Base-by-base conservation (phyloP, 177 flowering plant species). In the Vitis hybrid region DNA sequence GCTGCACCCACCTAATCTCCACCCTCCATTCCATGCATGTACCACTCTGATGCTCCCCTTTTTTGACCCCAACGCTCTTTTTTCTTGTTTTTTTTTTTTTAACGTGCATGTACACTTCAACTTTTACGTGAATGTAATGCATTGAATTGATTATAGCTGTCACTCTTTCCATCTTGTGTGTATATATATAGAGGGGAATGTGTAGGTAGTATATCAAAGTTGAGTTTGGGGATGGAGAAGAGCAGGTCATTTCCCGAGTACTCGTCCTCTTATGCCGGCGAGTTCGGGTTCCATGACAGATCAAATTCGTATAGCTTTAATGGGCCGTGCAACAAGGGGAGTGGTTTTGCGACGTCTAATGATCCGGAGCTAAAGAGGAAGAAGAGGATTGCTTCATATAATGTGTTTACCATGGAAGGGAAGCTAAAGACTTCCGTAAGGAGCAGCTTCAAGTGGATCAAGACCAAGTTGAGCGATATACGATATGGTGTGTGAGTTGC, bases 371-470 rank as follows among this genome's bases (percentile, higher is more conserved):
- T 82, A 2, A 86, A 85, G 76, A 83, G 92, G 87, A 90, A 84
- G 87, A 90, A 78, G 75, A 72, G 94, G 64, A 82, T 88, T 8
- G 90, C 92, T 0, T 76, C 89, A 0, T 90, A 88, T 64, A 88
- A 90, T 57, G 89, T 83, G 48, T 80, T 84, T 48, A 72, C 86
- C 7, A 58, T 60, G 75, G 92, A 90, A 78, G 86, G 84, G 4
- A 90, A 87, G 81, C 69, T 90, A 2, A 88, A 88, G 67, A 78
- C 89, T 0, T 77, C 83, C 3, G 80, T 90, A 2, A 80, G 84
- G 52, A 85, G 60, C 80, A 87, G 90, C 83, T 83, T 88, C 84
- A 90, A 87, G 79, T 90, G 94, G 94, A 85, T 90, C 81, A 90
- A 88, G 75, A 72, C 56, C 83, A 90, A 88, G 86, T 79, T 86